Percentiles rank a stretch among this genome's conserved stretches.
phyloP scores from a whole-genome alignment of 257 asterid genomes.

The Solanum boliviense region DNA sequence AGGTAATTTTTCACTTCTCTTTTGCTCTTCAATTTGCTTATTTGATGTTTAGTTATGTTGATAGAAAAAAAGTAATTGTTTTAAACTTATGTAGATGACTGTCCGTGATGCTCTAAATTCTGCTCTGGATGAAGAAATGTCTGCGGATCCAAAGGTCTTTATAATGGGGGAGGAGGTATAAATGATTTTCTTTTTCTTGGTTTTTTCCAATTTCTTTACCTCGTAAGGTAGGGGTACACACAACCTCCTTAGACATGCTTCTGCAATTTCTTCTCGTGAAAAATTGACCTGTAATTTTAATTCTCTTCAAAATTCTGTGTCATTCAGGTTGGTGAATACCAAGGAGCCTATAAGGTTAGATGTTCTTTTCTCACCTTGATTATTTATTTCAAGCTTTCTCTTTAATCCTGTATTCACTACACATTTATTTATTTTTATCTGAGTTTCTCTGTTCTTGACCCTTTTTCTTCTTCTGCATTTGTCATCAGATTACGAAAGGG shows the following conservation, averaged over 20 bases:
- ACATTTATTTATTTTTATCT: neutral
- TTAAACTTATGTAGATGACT: slow-evolving; percentile 49
- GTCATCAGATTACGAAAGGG: slow-evolving; percentile 71
- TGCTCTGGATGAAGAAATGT: slow-evolving; percentile 94
- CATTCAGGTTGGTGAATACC: slow-evolving; percentile 91
- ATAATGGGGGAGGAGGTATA: slow-evolving; percentile 97
- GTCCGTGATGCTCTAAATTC: slow-evolving; percentile 93
- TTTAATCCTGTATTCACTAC: neutral
- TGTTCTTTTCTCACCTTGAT: neutral
- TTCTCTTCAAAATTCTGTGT: neutral
- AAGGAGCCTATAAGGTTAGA: slow-evolving; percentile 95
- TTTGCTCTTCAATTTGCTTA: neutral
- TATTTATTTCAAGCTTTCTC: neutral
- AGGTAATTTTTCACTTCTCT: slow-evolving; percentile 24
- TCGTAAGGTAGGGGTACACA: neutral
- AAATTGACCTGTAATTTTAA: neutral
- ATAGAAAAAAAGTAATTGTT: neutral
- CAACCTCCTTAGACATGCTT: neutral
- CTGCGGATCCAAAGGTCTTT: slow-evolving; percentile 89
- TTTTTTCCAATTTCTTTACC: neutral
- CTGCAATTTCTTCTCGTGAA: neutral
- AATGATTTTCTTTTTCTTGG: neutral
- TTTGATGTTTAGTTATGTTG: neutral
- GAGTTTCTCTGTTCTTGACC: neutral
- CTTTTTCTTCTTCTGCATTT: neutral